A percentile compares a stretch with the other conserved stretches of the same genome.
These are phyloP conservation scores for Anethum foeniculum DNA, from an alignment of 140 eudicot species.

Conservation along the genomic window DNA sequence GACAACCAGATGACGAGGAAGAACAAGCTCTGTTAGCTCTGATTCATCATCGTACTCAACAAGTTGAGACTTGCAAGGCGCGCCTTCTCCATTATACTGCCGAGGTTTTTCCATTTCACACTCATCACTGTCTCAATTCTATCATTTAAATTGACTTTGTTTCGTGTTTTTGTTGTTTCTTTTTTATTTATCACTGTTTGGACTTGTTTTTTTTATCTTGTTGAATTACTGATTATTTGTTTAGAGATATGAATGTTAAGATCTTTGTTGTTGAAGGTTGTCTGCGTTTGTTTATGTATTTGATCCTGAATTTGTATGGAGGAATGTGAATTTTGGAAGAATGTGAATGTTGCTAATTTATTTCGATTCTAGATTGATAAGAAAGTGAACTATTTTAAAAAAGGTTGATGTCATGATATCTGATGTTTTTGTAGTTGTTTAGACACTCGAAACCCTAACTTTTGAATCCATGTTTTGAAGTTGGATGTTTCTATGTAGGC, in stretches of 20 bases:
- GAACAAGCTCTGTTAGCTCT: conserved; percentile 76
- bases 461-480: neutral
- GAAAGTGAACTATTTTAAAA: too few relatives aligned
- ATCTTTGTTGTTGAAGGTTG: neutral
- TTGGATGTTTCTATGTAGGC: neutral
- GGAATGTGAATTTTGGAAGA: neutral
- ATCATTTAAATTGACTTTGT: neutral
- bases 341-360: neutral
- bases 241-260: neutral
- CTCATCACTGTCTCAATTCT: neutral
- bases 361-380: neutral
- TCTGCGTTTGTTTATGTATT: neutral
- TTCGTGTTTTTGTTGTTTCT: neutral
- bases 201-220: neutral
- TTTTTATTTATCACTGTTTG: neutral
- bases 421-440: neutral
- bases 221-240: neutral
- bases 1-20: conserved; percentile 32
- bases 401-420: neutral
- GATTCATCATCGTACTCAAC: conserved; percentile 70
- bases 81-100: conserved; percentile 54
- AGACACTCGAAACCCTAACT: neutral
- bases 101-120: conserved; percentile 33
- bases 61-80: conserved; percentile 60
- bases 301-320: neutral